A percentile compares a stretch with the other conserved stretches of the same genome.
phyloP scores from a whole-genome alignment of 768 basidiomycete genomes.

The Glaciozyma martinii region DNA sequence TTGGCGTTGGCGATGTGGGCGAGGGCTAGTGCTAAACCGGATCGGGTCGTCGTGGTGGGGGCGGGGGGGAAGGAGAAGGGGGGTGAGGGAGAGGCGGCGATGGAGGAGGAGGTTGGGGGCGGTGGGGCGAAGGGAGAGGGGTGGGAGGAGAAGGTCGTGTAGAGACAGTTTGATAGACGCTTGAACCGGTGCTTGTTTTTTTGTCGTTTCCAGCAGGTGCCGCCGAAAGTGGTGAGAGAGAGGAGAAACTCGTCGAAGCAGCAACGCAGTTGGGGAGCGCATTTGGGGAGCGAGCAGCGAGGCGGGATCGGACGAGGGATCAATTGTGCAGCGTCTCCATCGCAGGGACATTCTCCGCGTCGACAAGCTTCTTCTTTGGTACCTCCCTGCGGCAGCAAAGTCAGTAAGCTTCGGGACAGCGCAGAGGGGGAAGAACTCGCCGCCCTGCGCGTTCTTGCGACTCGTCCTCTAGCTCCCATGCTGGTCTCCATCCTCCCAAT shows the following conservation, averaged over 20 bases:
- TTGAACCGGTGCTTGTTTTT: too few species aligned
- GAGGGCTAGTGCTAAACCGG: conserved; percentile 36
- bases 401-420: too few species aligned
- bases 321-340: too few species aligned
- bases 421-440: conserved; percentile 7
- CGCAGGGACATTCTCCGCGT: too few species aligned
- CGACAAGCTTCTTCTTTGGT: too few species aligned
- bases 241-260: too few species aligned
- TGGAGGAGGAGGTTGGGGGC: neutral
- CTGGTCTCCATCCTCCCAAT: conserved; percentile 55
- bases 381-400: too few species aligned
- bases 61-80: conserved; percentile 18
- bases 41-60: conserved; percentile 36
- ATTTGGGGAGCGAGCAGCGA: too few species aligned
- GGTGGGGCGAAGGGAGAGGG: neutral
- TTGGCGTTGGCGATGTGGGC: conserved; percentile 37
- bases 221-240: too few species aligned
- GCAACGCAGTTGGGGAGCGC: too few species aligned
- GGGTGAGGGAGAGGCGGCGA: neutral
- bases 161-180: conserved; percentile 25
- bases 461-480: conserved; percentile 69
- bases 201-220: too few species aligned
- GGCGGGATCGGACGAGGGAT: too few species aligned
- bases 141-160: conserved; percentile 28
- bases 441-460: conserved; percentile 53